Evolutionary conservation across 768 basidiomycete species (phyloP).

Genomic region (Russula foetens): DNA sequence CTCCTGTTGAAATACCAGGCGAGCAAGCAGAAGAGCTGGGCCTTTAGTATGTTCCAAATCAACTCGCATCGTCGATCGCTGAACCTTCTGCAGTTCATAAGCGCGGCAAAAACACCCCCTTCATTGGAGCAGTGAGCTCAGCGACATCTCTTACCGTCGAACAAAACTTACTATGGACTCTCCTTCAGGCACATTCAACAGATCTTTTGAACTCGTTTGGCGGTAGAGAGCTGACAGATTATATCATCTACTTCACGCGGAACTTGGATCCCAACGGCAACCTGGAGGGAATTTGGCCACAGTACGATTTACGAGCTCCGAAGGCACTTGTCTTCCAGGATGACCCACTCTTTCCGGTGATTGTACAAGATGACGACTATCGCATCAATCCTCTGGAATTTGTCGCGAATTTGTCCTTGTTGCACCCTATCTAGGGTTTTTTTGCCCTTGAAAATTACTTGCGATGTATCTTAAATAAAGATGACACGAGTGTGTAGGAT

Average conservation of each 20-base stretch:
- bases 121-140: slow-evolving; percentile 8
- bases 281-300: not conserved
- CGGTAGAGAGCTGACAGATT: not conserved
- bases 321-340: slow-evolving; percentile 5
- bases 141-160: no score
- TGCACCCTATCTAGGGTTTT: slow-evolving; percentile 5
- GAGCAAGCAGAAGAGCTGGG: slow-evolving; percentile 6
- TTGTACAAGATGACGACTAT: slow-evolving; percentile 1
- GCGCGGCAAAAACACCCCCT: not conserved
- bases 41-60: slow-evolving; percentile 1
- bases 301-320: not conserved
- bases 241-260: slow-evolving; percentile 5
- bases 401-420: slow-evolving; percentile 6
- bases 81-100: slow-evolving; percentile 4
- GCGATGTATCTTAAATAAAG: not conserved
- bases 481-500: not conserved
- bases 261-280: slow-evolving; percentile 8
- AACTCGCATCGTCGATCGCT: not conserved
- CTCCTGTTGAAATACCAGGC: slow-evolving; percentile 5
- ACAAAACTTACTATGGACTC: not conserved
- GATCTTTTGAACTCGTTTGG: slow-evolving; percentile 8
- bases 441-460: not conserved
- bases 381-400: slow-evolving; percentile 2
- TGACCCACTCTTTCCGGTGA: not conserved
- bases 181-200: slow-evolving; percentile 1